Base-by-base conservation (phyloP, 2,329 filamentous ascomycete genomes). In the Fusarium lyarnte region DNA sequence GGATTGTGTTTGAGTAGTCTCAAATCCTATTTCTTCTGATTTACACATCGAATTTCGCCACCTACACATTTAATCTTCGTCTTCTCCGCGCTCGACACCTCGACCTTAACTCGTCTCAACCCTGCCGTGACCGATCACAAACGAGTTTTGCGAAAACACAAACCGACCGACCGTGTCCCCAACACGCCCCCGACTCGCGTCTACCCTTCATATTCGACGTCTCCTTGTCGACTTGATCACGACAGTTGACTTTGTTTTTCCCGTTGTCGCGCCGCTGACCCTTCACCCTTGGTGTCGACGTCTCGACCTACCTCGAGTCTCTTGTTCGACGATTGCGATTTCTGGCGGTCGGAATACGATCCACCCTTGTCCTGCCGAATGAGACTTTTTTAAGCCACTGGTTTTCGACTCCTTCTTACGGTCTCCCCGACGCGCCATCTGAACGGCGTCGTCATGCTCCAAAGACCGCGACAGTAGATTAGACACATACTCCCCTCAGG, bases 381-480 rank as follows among this genome's bases (percentile, higher is more conserved):
- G 76, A 73, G 73, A 70, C 64, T 68, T 41, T 59, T 45, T 42
- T 59, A 65, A 54, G 59, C 65, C 49, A 73, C 66, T 70, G 41
- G 58, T 63, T 60, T 63, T 73, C 69, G 77, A 74, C 67, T 71
- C 58, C 58, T 64, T 38, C 52, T 19, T 66, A 52, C 69, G 66
- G 67, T 75, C 68, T 58, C 61, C 66, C 69, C 74, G 79, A 80
- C 80, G 82, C 82, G 81, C 84, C 81, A 85, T 81, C 78, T 78
- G 74, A 78, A 81, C 81, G 83, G 84, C 86, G 85, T 84, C 87
- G 88, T 88, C 86, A 90, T 90, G 88, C 86, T 84, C 83, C 82
- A 85, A 85, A 84, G 82, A 85, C 82, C 81, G 81, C 82, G 81
- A 81, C 85, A 80, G 82, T 89, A 88, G 86, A 81, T 77, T 80